Evolutionary conservation across 2,329 filamentous ascomycete species (phyloP).

Genomic region (Chaetomiaceae sp.): DNA sequence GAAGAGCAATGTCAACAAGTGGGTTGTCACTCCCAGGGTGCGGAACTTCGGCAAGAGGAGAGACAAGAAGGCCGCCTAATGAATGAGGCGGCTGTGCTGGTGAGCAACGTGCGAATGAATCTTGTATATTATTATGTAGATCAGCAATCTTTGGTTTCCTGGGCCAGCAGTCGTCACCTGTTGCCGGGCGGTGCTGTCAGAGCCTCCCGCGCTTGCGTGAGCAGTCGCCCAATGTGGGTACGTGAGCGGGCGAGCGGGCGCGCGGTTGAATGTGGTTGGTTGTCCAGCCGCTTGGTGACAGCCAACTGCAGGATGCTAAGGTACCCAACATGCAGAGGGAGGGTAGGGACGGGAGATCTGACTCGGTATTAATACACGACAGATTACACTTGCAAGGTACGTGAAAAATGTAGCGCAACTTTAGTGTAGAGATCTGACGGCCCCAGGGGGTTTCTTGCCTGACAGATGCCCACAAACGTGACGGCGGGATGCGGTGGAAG

Average conservation of each 20-base stretch:
- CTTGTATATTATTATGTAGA: conserved; percentile 33
- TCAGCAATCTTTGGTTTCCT: conserved; percentile 1
- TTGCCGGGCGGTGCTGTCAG: too few species aligned
- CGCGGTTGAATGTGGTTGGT: neutral
- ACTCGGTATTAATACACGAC: too few species aligned
- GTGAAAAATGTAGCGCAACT: too few species aligned
- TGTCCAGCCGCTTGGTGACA: neutral
- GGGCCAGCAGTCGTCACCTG: neutral
- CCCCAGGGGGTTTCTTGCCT: too few species aligned
- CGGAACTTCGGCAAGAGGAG: conserved; percentile 90
- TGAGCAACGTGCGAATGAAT: conserved; percentile 18
- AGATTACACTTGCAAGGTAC: too few species aligned
- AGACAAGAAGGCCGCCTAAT: conserved; percentile 48
- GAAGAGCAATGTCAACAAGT: conserved; percentile 86
- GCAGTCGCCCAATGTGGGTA: neutral
- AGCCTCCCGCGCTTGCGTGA: neutral
- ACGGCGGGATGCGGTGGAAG: neutral
- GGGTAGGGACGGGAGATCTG: too few species aligned
- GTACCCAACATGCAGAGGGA: too few species aligned
- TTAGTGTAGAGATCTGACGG: too few species aligned
- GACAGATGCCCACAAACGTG: too few species aligned
- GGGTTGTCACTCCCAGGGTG: conserved; percentile 75
- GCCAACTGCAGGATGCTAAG: too few species aligned
- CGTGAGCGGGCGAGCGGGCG: too few species aligned
- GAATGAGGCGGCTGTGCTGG: conserved; percentile 5